Conservation (phyloP, 2,329 filamentous ascomycete species). For the Chalaropsis thielavioides region DNA sequence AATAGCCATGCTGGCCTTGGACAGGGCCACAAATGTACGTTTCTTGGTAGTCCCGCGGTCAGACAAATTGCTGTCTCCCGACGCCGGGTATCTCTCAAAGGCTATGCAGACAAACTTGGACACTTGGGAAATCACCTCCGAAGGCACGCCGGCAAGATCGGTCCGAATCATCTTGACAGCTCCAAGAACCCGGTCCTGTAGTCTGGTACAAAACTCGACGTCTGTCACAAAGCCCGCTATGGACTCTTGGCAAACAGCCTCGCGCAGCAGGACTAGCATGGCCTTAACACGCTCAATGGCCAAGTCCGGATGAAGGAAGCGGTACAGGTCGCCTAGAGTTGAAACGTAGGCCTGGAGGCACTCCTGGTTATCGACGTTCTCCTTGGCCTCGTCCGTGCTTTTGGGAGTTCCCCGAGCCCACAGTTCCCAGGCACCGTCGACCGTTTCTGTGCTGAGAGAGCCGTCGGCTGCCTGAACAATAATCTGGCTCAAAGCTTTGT, state of each 20-base stretch:
- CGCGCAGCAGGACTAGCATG: conserved; percentile 57
- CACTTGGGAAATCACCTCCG: conserved; percentile 53
- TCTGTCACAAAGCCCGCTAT: conserved; percentile 55
- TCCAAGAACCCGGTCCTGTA: conserved; percentile 57
- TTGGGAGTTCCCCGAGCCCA: conserved; percentile 46
- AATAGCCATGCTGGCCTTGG: conserved; percentile 64
- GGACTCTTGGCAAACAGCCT: conserved; percentile 56
- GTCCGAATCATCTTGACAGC: conserved; percentile 53
- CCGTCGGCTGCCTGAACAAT: conserved; percentile 36
- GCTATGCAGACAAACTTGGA: conserved; percentile 59
- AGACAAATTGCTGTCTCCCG: conserved; percentile 23
- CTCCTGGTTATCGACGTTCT: conserved; percentile 53
- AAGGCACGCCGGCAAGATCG: conserved; percentile 48
- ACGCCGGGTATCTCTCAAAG: conserved; percentile 29
- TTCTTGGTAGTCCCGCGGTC: conserved; percentile 26
- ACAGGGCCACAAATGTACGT: conserved; percentile 79
- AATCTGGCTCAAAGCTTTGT: conserved; percentile 51
- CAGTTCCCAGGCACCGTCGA: conserved; percentile 51
- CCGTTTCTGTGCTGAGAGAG: conserved; percentile 35
- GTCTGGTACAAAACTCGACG: conserved; percentile 54
- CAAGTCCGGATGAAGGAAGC: conserved; percentile 52
- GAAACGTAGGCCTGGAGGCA: conserved; percentile 75
- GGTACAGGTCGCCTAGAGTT: conserved; percentile 62
- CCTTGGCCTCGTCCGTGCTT: conserved; percentile 24
- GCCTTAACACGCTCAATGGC: conserved; percentile 45